Evolutionary conservation across 2,329 filamentous ascomycete genomes (phyloP).

Genomic region (Dactylellina drechsleri): DNA sequence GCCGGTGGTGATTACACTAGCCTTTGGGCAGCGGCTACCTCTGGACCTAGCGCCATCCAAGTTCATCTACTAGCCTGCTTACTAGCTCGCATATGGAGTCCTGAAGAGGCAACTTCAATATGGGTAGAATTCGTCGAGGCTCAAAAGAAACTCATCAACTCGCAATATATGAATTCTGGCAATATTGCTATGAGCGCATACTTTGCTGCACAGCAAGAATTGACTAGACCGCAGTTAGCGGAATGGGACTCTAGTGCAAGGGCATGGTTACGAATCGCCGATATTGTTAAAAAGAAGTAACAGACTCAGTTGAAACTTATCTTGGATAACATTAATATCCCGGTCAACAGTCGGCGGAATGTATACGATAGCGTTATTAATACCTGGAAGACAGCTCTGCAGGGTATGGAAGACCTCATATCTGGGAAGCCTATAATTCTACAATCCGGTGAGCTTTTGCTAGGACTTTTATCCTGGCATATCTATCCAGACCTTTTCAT

Average conservation of each 20-base stretch:
- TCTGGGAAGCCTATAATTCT: conserved; percentile 56
- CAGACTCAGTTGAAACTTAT: conserved; percentile 58
- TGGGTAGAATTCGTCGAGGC: conserved; percentile 61
- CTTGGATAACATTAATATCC: conserved; percentile 55
- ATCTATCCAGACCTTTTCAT: conserved; percentile 57
- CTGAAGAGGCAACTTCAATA: conserved; percentile 59
- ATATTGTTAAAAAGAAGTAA: conserved; percentile 56
- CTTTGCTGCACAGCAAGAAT: conserved; percentile 54
- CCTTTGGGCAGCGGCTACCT: conserved; percentile 61
- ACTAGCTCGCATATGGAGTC: conserved; percentile 60
- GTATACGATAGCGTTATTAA: conserved; percentile 56
- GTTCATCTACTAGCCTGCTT: conserved; percentile 61
- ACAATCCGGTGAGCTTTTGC: conserved; percentile 36
- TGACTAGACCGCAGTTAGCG: conserved; percentile 57
- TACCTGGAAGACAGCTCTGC: conserved; percentile 57
- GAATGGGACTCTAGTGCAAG: conserved; percentile 60
- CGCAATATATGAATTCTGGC: conserved; percentile 2
- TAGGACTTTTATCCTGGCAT: conserved; percentile 58
- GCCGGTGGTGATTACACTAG: conserved; percentile 58
- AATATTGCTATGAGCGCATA: conserved; percentile 9
- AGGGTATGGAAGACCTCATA: conserved; percentile 56
- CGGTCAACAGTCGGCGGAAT: conserved; percentile 52
- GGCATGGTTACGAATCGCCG: conserved; percentile 60
- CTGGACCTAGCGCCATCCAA: conserved; percentile 57
- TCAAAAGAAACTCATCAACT: conserved; percentile 34